Evolutionary conservation across 495 filamentous ascomycete species (phyloP).

Genomic region (Chaetomium cochliodes): DNA sequence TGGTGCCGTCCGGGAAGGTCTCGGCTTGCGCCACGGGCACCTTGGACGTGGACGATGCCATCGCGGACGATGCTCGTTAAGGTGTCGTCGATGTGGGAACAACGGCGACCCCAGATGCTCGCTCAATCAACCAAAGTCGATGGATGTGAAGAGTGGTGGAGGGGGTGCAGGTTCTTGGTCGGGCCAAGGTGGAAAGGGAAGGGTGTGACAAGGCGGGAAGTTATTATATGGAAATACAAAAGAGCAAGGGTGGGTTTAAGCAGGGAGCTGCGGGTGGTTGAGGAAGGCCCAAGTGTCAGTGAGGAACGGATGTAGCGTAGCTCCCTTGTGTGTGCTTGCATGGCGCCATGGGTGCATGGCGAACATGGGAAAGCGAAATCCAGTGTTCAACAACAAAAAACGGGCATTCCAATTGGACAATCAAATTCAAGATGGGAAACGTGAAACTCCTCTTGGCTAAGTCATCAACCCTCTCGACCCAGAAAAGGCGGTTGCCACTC

Average conservation of each 20-base stretch:
- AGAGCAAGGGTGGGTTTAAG: conserved; percentile 24
- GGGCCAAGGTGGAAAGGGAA: conserved; percentile 16
- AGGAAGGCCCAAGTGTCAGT: conserved; percentile 4
- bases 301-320: too few species aligned
- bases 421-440: background rate
- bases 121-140: background rate
- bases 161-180: background rate
- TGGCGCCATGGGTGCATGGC: conserved; percentile 7
- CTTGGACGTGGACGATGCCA: conserved; percentile 46
- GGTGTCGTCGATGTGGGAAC: conserved; percentile 4
- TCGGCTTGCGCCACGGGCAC: conserved; percentile 38
- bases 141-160: conserved; percentile 2
- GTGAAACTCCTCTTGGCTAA: background rate
- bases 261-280: conserved; percentile 24
- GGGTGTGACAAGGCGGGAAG: conserved; percentile 2
- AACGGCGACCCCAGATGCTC: conserved; percentile 15
- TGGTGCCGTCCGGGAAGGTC: conserved; percentile 50
- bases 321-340: background rate
- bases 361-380: conserved; percentile 15
- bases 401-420: background rate
- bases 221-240: conserved; percentile 23
- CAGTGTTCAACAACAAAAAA: conserved; percentile 2
- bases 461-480: background rate
- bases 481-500: background rate
- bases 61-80: conserved; percentile 28